Percentiles rank a stretch among this genome's conserved stretches.
These are phyloP conservation scores for Cydonia oblonga DNA, from an alignment of 331 rosid species.

Conservation along the genomic window DNA sequence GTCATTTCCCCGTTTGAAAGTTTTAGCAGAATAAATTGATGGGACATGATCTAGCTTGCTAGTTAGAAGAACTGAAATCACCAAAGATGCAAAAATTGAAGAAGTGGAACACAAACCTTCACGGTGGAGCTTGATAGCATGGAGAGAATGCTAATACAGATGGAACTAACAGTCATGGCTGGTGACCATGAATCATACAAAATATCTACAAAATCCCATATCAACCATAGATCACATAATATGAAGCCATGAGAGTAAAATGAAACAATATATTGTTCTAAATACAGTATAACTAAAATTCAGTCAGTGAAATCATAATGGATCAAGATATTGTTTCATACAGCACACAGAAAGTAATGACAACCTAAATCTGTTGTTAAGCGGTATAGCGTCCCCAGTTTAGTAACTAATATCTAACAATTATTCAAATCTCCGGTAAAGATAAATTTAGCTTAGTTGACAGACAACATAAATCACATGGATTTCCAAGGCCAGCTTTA, in stretches of 20 bases:
- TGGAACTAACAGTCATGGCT: constrained; percentile 99
- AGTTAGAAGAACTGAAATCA: not conserved
- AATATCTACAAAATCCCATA: constrained; percentile 62
- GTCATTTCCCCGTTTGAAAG: not conserved
- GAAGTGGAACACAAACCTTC: constrained; percentile 42
- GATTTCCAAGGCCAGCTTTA: no score
- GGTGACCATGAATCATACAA: constrained; percentile 99
- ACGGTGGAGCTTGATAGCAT: constrained; percentile 98
- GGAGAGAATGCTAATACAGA: constrained; percentile 98
- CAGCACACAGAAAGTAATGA: not conserved
- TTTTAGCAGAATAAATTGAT: not conserved
- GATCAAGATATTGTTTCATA: not conserved
- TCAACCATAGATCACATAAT: constrained; percentile 5
- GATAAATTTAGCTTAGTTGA: not conserved
- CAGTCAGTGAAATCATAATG: not conserved
- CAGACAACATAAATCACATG: not conserved
- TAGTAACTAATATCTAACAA: not conserved
- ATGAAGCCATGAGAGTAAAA: not conserved
- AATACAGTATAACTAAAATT: not conserved
- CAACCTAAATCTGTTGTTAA: not conserved
- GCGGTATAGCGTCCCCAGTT: not conserved
- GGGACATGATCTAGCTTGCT: not conserved
- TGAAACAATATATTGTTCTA: not conserved
- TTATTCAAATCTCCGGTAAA: not conserved
- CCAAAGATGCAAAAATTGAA: not conserved